phyloP scores from a whole-genome alignment of 768 basidiomycete species.

The Tephrocybe sp. region DNA sequence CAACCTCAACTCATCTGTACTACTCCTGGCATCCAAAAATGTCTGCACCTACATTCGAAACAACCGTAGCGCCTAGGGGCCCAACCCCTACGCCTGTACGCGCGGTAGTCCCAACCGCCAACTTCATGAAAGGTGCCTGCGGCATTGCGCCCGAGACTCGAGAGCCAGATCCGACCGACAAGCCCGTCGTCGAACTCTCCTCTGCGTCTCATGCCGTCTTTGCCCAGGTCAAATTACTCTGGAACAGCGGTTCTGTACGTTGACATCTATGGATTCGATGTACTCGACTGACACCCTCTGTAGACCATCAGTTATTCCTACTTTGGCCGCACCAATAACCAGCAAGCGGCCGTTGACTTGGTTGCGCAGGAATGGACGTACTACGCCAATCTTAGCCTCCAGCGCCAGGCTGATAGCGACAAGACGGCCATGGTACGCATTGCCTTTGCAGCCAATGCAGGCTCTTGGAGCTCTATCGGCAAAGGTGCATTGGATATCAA shows the following conservation, averaged over 20 bases:
- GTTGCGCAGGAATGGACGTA: conserved; percentile 13
- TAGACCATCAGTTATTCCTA: conserved; percentile 10
- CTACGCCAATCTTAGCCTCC: conserved; percentile 13
- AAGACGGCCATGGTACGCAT: conserved; percentile 14
- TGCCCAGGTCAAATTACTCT: background rate
- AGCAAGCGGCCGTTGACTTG: conserved; percentile 14
- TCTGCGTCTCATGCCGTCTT: background rate
- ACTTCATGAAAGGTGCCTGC: background rate
- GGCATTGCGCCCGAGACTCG: conserved; percentile 1
- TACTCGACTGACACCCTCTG: background rate
- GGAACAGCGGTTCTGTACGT: conserved; percentile 7
- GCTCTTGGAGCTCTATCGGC: conserved; percentile 20
- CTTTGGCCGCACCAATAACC: conserved; percentile 16
- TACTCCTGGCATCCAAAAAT: background rate
- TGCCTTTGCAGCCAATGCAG: conserved; percentile 7
- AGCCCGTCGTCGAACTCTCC: background rate
- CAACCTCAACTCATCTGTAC: background rate
- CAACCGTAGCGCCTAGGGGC: too few relatives aligned
- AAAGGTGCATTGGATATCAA: conserved; percentile 7
- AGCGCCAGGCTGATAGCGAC: conserved; percentile 3
- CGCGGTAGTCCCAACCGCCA: background rate
- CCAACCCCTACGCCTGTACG: background rate
- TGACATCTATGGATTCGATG: background rate
- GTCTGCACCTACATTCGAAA: background rate
- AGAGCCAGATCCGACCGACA: background rate